phyloP scores from a whole-genome alignment of 2,329 filamentous ascomycete genomes.

The Orbilia oligospora region DNA sequence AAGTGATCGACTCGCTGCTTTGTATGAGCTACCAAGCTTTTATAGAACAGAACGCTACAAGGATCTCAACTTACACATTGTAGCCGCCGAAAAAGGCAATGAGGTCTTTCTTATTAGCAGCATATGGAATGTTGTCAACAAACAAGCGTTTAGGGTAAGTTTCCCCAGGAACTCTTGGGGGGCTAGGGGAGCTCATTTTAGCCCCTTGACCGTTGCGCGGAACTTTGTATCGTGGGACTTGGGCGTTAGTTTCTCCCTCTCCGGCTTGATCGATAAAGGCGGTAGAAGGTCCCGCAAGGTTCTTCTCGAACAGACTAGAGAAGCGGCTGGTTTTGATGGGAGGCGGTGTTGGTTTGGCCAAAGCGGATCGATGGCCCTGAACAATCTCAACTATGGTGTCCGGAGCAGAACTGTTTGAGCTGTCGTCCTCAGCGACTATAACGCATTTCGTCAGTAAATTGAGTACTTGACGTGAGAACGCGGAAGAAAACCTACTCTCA shows the following conservation, averaged over 20 bases:
- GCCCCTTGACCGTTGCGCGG: conserved; percentile 38
- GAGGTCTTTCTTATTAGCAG: conserved; percentile 44
- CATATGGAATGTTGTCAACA: conserved; percentile 56
- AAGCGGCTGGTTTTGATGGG: conserved; percentile 45
- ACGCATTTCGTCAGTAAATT: neutral
- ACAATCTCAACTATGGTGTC: neutral
- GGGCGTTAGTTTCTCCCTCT: neutral
- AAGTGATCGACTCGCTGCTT: conserved; percentile 41
- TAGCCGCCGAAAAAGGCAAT: conserved; percentile 44
- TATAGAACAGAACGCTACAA: neutral
- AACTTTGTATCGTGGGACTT: conserved; percentile 30
- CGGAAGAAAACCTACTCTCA: conserved; percentile 17
- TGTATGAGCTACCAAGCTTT: conserved; percentile 1
- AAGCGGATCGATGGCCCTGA: neutral
- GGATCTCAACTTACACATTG: conserved; percentile 38
- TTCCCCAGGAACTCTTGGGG: conserved; percentile 26
- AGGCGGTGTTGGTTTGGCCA: neutral
- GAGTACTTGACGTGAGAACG: neutral
- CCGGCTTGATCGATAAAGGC: neutral
- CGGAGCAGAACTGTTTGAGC: neutral
- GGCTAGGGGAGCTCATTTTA: conserved; percentile 27
- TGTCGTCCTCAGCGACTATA: conserved; percentile 28
- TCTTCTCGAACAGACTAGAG: conserved; percentile 39
- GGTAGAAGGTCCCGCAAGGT: neutral
- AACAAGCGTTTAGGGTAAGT: conserved; percentile 39